Evolutionary conservation across 2,329 filamentous ascomycete species (phyloP).

Genomic region (Xylariaceae sp.): DNA sequence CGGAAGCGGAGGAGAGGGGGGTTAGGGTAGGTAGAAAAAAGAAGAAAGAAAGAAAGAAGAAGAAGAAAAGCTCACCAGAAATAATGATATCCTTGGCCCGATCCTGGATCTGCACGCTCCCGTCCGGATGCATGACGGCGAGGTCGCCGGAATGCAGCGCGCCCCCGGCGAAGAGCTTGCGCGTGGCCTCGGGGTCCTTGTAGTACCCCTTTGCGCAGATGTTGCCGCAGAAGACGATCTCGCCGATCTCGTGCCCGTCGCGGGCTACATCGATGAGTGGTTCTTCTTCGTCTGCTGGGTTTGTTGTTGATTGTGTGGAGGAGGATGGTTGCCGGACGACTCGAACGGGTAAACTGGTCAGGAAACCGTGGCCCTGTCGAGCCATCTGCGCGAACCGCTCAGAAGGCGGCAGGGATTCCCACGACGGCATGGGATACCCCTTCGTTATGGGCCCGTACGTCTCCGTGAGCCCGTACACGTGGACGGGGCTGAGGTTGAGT

Average conservation of each 20-base stretch:
- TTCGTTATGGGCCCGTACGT: conserved; percentile 96
- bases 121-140: conserved; percentile 88
- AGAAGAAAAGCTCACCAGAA: conserved; percentile 54
- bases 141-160: conserved; percentile 86
- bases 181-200: conserved; percentile 80
- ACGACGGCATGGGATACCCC: conserved; percentile 79
- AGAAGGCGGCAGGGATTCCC: conserved; percentile 66
- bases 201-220: conserved; percentile 90
- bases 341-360: conserved; percentile 74
- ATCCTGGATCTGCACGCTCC: conserved; percentile 86
- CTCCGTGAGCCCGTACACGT: conserved; percentile 84
- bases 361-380: conserved; percentile 84
- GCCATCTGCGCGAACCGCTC: conserved; percentile 90
- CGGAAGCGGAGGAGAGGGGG: too few relatives aligned
- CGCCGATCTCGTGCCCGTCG: conserved; percentile 71
- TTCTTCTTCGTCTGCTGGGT: too few relatives aligned
- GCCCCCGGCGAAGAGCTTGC: conserved; percentile 81
- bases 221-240: conserved; percentile 84
- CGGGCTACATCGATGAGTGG: conserved; percentile 59
- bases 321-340: conserved; percentile 55
- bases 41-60: not conserved
- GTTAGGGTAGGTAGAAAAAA: not conserved
- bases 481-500: conserved; percentile 83
- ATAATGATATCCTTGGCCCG: conserved; percentile 98
- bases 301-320: not conserved